A percentile compares a stretch with the other conserved stretches of the same genome.
phyloP scores from a whole-genome alignment of 257 asterid species.

The Phtheirospermum japonicum region DNA sequence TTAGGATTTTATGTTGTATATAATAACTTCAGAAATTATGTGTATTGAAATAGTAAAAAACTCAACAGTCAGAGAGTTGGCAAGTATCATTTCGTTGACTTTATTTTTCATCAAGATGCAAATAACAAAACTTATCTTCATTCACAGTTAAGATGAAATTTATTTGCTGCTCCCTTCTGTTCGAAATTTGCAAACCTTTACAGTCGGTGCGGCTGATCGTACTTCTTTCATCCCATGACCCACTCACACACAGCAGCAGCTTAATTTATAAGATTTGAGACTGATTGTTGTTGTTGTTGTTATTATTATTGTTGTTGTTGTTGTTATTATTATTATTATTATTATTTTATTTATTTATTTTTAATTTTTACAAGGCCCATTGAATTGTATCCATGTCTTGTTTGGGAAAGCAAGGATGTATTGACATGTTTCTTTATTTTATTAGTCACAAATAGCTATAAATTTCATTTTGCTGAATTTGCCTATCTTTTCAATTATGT shows the following conservation, averaged over 20 bases:
- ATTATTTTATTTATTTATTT: too few relatives aligned
- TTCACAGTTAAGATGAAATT: slow-evolving; percentile 6
- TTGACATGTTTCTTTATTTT: neutral
- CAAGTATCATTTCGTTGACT: too few relatives aligned
- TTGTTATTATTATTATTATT: too few relatives aligned
- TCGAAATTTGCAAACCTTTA: neutral
- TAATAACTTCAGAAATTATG: too few relatives aligned
- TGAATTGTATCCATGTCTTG: neutral
- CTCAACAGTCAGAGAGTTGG: too few relatives aligned
- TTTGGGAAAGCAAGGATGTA: too few relatives aligned
- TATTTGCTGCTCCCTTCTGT: slow-evolving; percentile 17
- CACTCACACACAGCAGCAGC: neutral
- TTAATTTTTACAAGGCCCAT: neutral
- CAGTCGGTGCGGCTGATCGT: neutral
- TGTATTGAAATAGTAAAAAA: too few relatives aligned
- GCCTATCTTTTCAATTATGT: neutral
- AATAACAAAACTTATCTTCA: neutral
- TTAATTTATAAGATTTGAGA: neutral
- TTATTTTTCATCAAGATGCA: neutral
- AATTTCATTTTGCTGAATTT: neutral
- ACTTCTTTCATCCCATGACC: neutral
- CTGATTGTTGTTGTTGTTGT: too few relatives aligned
- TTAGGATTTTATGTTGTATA: neutral
- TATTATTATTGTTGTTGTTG: too few relatives aligned
- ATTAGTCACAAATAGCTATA: neutral